phyloP scores from a whole-genome alignment of 208 protist genomes.

The Crithidia expoeki region DNA sequence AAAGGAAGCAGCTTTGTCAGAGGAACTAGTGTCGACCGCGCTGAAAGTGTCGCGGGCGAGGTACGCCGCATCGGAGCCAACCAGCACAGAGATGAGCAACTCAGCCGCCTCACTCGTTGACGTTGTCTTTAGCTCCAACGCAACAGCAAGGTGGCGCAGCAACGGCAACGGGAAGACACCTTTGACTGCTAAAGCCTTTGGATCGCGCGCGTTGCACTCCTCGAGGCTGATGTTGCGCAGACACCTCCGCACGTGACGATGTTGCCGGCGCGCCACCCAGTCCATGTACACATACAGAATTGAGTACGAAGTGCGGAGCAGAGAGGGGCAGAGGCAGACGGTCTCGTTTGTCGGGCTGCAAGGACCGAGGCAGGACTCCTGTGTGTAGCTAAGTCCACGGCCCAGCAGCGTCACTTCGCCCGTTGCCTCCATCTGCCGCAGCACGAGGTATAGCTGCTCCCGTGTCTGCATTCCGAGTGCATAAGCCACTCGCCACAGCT shows the following conservation, averaged over 20 bases:
- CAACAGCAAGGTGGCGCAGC: constrained; percentile 16
- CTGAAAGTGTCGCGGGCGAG: constrained; percentile 9
- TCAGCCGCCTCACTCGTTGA: constrained; percentile 21
- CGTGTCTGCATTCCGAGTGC: constrained; percentile 20
- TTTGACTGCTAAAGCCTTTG: constrained; percentile 14
- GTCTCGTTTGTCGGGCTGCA: constrained; percentile 15
- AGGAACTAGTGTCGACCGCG: neutral
- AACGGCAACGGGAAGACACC: constrained; percentile 35
- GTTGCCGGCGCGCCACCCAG: constrained; percentile 18
- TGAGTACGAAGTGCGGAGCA: constrained; percentile 19
- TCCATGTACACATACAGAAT: constrained; percentile 16
- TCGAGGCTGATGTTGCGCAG: constrained; percentile 35
- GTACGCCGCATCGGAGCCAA: constrained; percentile 38
- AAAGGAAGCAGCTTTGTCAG: neutral
- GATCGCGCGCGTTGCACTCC: constrained; percentile 31
- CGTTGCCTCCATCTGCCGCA: constrained; percentile 29
- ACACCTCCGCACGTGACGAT: constrained; percentile 13
- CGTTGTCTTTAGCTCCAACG: constrained; percentile 20
- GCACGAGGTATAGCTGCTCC: constrained; percentile 27
- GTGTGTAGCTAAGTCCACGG: constrained; percentile 15
- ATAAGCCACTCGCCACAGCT: constrained; percentile 26
- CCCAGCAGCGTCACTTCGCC: constrained; percentile 22
- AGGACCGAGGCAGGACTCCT: neutral
- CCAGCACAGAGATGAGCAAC: constrained; percentile 33
- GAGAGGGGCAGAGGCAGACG: constrained; percentile 20